Base-by-base conservation (phyloP, 495 filamentous ascomycete genomes). In the Opeltia flavorubescens region DNA sequence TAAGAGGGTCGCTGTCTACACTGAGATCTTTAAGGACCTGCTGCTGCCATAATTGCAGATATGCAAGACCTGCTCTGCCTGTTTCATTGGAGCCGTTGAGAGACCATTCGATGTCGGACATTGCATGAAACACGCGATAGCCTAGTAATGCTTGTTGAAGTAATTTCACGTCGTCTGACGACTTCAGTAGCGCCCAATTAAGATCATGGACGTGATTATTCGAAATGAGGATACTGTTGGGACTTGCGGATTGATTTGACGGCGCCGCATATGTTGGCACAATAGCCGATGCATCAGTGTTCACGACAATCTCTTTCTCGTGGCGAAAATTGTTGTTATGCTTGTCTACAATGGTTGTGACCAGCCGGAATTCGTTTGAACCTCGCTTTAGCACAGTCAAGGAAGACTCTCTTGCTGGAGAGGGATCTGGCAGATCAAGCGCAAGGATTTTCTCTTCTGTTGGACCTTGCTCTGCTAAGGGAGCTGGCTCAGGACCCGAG, bases 21-120 rank as follows among this genome's bases (percentile, higher is more conserved):
- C n/a, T n/a, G n/a, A n/a, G n/a, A n/a, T n/a, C n/a, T n/a, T n/a
- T n/a, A n/a, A 57, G 42, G 27, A 35, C 33, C 24, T 57, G 43
- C 7, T 29, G 26, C 39, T 57, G 53, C 55, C 55, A 57, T n/a
- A 55, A 30, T 27, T 57, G 55, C 24, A 57, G 24, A n/a, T 28
- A 40, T 23, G 35, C 55, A 3, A 24, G 24, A 7, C 55, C 55
- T 3, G 12, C 34, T 4, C 50, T 45, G 15, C 41, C 25, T 8
- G 46, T 20, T 7, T 49, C 18, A 4, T 2, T 17, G 5, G 52
- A 56, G 26, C 52, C 52, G 20, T 55, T 49, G 18, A 57, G 39
- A 27, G 27, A 53, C 55, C 55, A 57, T 1, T 39, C 34, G 12
- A 54, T 18, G 26, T 46, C 46, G 9, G 18, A 36, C 43, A 57